Conservation (phyloP, 1,284 basidiomycete genomes). For the Ceratobasidium papillatum region DNA sequence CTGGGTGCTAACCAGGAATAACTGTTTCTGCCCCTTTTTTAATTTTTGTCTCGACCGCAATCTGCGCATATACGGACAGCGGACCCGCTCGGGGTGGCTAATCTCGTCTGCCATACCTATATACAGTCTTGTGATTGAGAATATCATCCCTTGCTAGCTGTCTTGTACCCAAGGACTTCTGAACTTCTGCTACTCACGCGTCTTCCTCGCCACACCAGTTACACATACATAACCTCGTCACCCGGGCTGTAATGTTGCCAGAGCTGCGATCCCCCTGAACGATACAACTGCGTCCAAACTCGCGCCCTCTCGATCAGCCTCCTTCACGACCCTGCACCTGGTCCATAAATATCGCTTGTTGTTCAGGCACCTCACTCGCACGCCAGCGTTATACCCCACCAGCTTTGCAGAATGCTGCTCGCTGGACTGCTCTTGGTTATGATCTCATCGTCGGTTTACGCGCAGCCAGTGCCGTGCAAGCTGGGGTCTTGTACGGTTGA, state of each 20-base stretch:
- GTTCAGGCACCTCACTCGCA: neutral
- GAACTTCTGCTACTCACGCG: constrained; percentile 8
- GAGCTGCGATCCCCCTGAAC: constrained; percentile 23
- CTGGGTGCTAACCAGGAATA: constrained; percentile 6
- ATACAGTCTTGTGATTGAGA: neutral
- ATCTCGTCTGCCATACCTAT: neutral
- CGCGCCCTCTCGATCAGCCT: neutral
- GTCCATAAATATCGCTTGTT: neutral
- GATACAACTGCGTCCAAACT: neutral
- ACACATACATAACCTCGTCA: constrained; percentile 3
- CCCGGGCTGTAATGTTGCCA: neutral
- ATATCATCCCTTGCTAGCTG: neutral
- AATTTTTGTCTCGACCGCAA: constrained; percentile 1
- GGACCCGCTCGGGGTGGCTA: neutral
- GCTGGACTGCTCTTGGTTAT: neutral
- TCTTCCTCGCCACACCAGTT: neutral
- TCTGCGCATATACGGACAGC: constrained; percentile 17
- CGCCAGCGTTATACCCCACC: neutral
- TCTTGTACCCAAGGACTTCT: constrained; percentile 7
- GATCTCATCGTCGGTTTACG: neutral
- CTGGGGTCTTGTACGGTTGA: neutral
- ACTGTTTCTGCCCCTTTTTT: neutral
- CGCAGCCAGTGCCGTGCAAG: constrained; percentile 11
- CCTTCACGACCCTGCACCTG: constrained; percentile 19
- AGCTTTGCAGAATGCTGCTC: constrained; percentile 14